Conservation (phyloP, 179 eudicot species). For the Sideroxylon spinosum region DNA sequence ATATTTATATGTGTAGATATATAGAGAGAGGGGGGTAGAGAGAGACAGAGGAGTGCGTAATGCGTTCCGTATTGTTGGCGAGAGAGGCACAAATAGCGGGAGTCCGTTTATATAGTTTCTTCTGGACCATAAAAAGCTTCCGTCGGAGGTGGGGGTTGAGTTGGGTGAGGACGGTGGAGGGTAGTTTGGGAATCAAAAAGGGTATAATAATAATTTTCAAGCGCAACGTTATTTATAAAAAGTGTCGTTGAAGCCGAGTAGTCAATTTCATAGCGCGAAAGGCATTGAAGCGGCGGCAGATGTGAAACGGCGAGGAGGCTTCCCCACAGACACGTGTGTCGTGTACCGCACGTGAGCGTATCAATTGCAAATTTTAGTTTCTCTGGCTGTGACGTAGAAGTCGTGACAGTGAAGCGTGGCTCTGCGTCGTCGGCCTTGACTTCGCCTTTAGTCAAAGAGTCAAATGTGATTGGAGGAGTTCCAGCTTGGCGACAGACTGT, state of each 20-base stretch:
- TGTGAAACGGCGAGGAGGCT: not conserved
- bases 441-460: not conserved
- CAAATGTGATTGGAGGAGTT: not conserved
- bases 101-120: slow-evolving; percentile 27
- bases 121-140: not conserved
- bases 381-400: not conserved
- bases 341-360: not conserved
- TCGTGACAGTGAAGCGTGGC: not conserved
- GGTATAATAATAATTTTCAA: not conserved
- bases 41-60: not conserved
- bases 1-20: too few relatives aligned
- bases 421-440: slow-evolving; percentile 3
- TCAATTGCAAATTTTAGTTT: not conserved
- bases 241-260: not conserved
- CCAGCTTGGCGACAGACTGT: slow-evolving; percentile 6
- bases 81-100: slow-evolving; percentile 24
- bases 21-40: not conserved
- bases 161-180: not conserved
- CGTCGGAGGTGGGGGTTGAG: too few relatives aligned
- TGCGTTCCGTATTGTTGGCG: not conserved
- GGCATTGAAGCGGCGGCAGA: slow-evolving; percentile 8
- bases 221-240: not conserved
- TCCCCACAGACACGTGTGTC: not conserved
- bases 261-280: slow-evolving; percentile 15
- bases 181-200: not conserved